Conservation (phyloP, 2,329 filamentous ascomycete genomes). For the Fragosphaeria purpurea region DNA sequence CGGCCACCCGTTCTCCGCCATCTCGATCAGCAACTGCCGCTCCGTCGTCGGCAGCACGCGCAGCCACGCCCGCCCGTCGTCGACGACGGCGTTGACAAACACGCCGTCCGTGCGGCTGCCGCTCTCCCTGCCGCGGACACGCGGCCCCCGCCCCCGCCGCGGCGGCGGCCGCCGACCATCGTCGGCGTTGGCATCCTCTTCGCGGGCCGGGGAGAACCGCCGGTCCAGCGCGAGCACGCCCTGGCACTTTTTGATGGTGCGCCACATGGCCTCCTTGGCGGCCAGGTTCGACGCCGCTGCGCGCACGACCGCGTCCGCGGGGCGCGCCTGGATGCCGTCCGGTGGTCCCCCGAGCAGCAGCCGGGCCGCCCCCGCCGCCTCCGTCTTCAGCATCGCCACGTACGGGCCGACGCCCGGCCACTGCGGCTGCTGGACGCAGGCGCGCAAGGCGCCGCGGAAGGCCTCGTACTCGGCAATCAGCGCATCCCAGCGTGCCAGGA, state of each 20-base stretch:
- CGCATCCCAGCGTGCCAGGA: constrained; percentile 7
- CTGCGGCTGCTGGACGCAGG: constrained; percentile 5
- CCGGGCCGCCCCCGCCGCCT: constrained; percentile 3
- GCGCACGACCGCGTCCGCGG: neutral
- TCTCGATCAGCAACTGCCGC: constrained; percentile 19
- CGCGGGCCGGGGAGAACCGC: constrained; percentile 11
- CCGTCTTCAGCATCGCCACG: constrained; percentile 7
- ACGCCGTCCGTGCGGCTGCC: constrained; percentile 9
- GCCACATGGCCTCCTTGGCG: constrained; percentile 17
- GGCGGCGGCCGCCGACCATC: neutral
- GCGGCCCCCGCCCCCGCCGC: neutral
- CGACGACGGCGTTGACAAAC: constrained; percentile 23
- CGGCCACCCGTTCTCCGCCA: constrained; percentile 24
- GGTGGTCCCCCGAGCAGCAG: neutral
- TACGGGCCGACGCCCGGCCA: constrained; percentile 12
- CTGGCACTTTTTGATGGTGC: constrained; percentile 19
- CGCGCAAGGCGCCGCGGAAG: constrained; percentile 7
- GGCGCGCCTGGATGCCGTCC: too few species aligned
- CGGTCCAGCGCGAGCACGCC: constrained; percentile 20
- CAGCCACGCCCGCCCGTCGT: constrained; percentile 24
- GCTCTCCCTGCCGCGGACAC: neutral
- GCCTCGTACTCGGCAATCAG: constrained; percentile 11
- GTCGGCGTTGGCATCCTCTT: neutral
- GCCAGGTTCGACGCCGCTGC: constrained; percentile 10
- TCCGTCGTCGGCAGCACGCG: constrained; percentile 23